A percentile compares a stretch with the other conserved stretches of the same genome.
Evolutionary conservation across 345 rosid genomes (phyloP).

Genomic region (Linum usitatissimum): DNA sequence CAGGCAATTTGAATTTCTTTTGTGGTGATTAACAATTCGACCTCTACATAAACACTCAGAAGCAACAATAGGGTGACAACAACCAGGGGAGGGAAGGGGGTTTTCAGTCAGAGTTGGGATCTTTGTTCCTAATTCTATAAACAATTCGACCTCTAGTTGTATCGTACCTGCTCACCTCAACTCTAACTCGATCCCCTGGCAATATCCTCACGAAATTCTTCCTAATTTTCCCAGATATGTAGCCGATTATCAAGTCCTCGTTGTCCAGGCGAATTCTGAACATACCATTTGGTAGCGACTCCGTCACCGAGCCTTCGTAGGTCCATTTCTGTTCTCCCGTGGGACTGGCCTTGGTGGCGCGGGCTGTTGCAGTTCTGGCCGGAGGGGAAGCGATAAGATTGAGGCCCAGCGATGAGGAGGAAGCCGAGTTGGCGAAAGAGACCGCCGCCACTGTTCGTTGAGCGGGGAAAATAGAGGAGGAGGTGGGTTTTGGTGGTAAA

Average conservation of each 20-base stretch:
- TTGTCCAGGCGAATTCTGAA: slow-evolving; percentile 56
- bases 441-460: background rate
- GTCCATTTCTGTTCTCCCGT: slow-evolving; percentile 39
- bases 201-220: slow-evolving; percentile 72
- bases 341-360: background rate
- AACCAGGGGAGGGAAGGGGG: too few relatives aligned
- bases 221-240: slow-evolving; percentile 80
- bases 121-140: slow-evolving; percentile 42
- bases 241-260: slow-evolving; percentile 57
- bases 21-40: too few relatives aligned
- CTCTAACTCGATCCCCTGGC: slow-evolving; percentile 82
- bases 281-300: slow-evolving; percentile 61
- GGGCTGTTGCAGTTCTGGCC: background rate
- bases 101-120: slow-evolving; percentile 7
- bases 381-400: background rate
- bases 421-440: background rate
- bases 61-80: too few relatives aligned
- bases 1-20: background rate
- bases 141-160: slow-evolving; percentile 68
- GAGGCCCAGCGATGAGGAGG: background rate
- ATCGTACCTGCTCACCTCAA: slow-evolving; percentile 83
- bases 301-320: slow-evolving; percentile 43
- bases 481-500: background rate
- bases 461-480: background rate
- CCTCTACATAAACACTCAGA: too few relatives aligned